Evolutionary conservation across 2,329 filamentous ascomycete species (phyloP), one percentile per base, ranked within the genome.

Genomic region (Alternaria sp.): DNA sequence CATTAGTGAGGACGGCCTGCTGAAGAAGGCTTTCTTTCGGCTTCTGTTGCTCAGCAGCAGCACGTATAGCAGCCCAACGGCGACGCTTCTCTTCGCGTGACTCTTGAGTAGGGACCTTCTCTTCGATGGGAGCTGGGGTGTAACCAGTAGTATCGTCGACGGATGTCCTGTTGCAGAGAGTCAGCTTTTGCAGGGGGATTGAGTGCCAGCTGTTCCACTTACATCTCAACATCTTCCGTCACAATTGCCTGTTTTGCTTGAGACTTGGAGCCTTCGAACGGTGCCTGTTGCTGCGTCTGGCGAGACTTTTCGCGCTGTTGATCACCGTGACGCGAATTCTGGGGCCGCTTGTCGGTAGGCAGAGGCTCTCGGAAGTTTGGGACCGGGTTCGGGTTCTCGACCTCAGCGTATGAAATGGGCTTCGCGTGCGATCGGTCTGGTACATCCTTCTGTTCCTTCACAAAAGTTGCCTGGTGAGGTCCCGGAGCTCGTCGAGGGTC

Each of bases 1-100:
- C 88, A 64, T 85, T 86, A 48, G 85, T 82, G 58, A 85, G 83
- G 37, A 94, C 81, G 58, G 90, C 89, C 78, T 93, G 88, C 62
- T 94, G 86, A 60, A 91, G 85, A 70, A 94, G 83, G 51, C 54
- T 71, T 14, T 72, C 68, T 52, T 91, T 90, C 49, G 89, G 88
- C 46, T 67, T 72, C 51, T 85, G 81, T 58, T 80, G 76, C 64
- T 73, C 64, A 73, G 79, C 67, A 34, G 67, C 69, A 44, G 63
- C 67, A 48, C 71, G 70, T 51, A 71, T 76, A 24, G 69, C 70
- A 36, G 72, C 73, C 69, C 74, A 76, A 14, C 70, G 69, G 26
- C 71, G 70, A 36, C 65, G 67, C 45, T 73, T 75, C 59, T 75
- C 73, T 50, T 75, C 74, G 14, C 72, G 68, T 29, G 72, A 69